Conservation (phyloP, 1,284 basidiomycete species). For the Apiotrichum montevideense region DNA sequence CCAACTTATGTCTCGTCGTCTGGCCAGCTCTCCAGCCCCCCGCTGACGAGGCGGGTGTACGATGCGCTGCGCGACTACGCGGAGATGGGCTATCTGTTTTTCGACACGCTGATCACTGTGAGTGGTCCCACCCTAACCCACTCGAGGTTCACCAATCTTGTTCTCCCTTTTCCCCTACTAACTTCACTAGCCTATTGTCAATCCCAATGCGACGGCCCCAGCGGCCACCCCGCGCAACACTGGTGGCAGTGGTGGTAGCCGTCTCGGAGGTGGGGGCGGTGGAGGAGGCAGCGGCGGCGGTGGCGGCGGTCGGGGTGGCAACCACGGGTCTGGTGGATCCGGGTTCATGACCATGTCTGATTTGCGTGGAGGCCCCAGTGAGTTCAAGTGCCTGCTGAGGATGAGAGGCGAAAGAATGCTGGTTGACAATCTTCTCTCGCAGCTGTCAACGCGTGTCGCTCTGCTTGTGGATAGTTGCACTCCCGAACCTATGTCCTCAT, state of each 20-base stretch:
- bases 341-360: slow-evolving; percentile 41
- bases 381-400: slow-evolving; percentile 10
- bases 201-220: too few species aligned
- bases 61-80: slow-evolving; percentile 6
- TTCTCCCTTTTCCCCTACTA: too few species aligned
- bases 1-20: too few species aligned
- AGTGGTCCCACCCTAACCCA: slow-evolving; percentile 4
- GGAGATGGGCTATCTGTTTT: too few species aligned
- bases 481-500: too few species aligned
- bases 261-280: slow-evolving; percentile 4
- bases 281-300: slow-evolving; percentile 15
- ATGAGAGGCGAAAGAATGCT: not conserved
- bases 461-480: slow-evolving; percentile 31
- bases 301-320: slow-evolving; percentile 17
- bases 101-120: slow-evolving; percentile 33
- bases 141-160: too few species aligned
- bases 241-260: not conserved
- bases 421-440: slow-evolving; percentile 2
- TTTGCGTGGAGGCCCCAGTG: slow-evolving; percentile 30
- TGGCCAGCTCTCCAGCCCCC: slow-evolving; percentile 6
- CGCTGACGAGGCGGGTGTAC: slow-evolving; percentile 22
- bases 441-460: slow-evolving; percentile 34
- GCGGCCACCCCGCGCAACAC: slow-evolving; percentile 2
- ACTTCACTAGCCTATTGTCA: too few species aligned
- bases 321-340: slow-evolving; percentile 21